phyloP scores from a whole-genome alignment of 352 stramenopile genomes.

The Peronospora tabacina region DNA sequence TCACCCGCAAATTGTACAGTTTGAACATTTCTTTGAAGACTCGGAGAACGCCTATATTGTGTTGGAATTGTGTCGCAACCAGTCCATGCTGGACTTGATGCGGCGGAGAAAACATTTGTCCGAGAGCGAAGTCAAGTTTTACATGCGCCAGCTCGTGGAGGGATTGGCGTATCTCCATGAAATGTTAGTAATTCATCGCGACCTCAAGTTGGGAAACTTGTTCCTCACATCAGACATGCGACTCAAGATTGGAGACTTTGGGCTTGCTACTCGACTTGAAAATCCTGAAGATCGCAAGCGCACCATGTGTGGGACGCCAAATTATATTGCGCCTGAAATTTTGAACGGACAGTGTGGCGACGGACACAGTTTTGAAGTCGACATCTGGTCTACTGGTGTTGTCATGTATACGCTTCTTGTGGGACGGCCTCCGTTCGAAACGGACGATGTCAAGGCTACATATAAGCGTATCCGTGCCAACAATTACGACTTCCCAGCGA shows the following conservation, averaged over 20 bases:
- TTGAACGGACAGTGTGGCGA: constrained; percentile 82
- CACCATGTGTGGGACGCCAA: constrained; percentile 93
- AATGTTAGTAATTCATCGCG: constrained; percentile 93
- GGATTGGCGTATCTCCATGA: constrained; percentile 93
- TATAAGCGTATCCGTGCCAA: constrained; percentile 97
- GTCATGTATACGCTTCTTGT: constrained; percentile 97
- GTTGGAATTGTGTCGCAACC: constrained; percentile 94
- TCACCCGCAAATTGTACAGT: constrained; percentile 93
- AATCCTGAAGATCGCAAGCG: constrained; percentile 89
- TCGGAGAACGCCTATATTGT: constrained; percentile 96
- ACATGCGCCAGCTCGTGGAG: constrained; percentile 87
- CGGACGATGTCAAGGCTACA: constrained; percentile 95
- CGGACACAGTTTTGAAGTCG: constrained; percentile 97
- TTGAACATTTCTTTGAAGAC: constrained; percentile 98
- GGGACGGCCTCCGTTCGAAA: constrained; percentile 96
- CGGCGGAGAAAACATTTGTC: constrained; percentile 91
- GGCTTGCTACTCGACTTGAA: constrained; percentile 82
- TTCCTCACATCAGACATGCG: constrained; percentile 93
- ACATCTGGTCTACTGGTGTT: constrained; percentile 96
- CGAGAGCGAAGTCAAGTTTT: constrained; percentile 92
- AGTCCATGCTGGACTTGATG: constrained; percentile 94
- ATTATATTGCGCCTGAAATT: constrained; percentile 92
- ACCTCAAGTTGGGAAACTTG: constrained; percentile 97
- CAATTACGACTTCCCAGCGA: constrained; percentile 92
- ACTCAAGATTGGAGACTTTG: constrained; percentile 96